Conservation (phyloP, 208 protist genomes). For the Wallacemonas sp. region DNA sequence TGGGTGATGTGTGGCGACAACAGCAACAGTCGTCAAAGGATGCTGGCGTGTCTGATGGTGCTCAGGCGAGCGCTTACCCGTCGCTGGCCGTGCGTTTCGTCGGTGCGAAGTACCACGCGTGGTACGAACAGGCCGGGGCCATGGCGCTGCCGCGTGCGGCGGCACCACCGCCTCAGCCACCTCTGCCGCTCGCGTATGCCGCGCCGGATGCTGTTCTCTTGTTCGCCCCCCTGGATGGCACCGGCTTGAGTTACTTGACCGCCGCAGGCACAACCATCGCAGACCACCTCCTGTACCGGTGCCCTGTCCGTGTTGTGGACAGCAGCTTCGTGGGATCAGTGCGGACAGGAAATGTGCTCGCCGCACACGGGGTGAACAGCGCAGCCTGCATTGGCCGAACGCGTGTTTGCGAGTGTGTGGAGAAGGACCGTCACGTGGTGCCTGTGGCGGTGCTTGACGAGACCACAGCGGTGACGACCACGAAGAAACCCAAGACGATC, state of each 20-base stretch:
- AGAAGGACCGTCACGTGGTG: not conserved
- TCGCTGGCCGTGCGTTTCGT: not conserved
- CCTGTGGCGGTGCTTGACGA: not conserved
- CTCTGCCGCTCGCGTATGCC: slow-evolving; percentile 29
- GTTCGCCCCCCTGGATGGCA: slow-evolving; percentile 44
- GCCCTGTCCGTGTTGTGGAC: slow-evolving; percentile 56
- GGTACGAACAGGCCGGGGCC: not conserved
- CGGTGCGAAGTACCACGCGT: not conserved
- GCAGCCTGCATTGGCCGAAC: too few relatives aligned
- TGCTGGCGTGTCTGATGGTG: not conserved
- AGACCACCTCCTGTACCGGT: slow-evolving; percentile 32
- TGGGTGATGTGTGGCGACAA: slow-evolving; percentile 44
- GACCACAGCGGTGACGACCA: not conserved
- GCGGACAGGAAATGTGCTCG: slow-evolving; percentile 44
- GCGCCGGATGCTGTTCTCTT: slow-evolving; percentile 26
- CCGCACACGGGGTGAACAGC: slow-evolving; percentile 40
- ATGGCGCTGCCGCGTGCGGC: not conserved
- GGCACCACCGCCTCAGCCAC: not conserved
- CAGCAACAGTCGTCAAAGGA: not conserved
- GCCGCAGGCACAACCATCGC: slow-evolving; percentile 49
- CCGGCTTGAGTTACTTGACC: slow-evolving; percentile 63
- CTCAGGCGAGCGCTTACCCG: not conserved
- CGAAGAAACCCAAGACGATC: slow-evolving; percentile 9
- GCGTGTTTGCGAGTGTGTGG: slow-evolving; percentile 14
- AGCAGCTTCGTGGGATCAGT: slow-evolving; percentile 54